phyloP scores from a whole-genome alignment of 805 yeast species.

The Ogataea angusta region DNA sequence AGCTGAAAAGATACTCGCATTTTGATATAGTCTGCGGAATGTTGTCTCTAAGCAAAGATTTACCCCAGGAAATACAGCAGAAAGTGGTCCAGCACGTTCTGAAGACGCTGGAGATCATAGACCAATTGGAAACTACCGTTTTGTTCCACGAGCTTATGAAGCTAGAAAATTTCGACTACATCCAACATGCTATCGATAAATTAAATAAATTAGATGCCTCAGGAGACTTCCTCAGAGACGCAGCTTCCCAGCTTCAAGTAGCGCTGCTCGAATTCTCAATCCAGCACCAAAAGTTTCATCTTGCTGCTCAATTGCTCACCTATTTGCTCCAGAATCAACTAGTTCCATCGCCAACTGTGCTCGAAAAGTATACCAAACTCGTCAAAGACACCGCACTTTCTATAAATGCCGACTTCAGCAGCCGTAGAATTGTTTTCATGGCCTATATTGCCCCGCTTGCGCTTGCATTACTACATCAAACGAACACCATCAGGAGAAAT shows the following conservation, averaged over 20 bases:
- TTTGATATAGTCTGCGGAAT: conserved; percentile 11
- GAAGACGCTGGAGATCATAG: conserved; percentile 3
- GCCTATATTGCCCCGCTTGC: conserved; percentile 21
- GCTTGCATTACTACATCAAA: conserved; percentile 6
- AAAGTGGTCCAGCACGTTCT: conserved; percentile 4
- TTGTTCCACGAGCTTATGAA: conserved; percentile 7
- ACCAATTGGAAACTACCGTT: conserved; percentile 7
- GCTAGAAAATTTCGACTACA: conserved; percentile 5
- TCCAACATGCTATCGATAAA: conserved; percentile 7
- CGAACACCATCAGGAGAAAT: conserved; percentile 10
- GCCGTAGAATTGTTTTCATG: conserved; percentile 25
- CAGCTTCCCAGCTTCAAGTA: conserved; percentile 11
- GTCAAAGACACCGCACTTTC: conserved; percentile 13
- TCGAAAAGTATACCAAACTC: conserved; percentile 18
- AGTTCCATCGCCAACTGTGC: conserved; percentile 14
- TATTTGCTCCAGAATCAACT: conserved; percentile 6
- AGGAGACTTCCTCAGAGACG: conserved; percentile 1
- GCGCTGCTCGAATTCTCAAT: conserved; percentile 17
- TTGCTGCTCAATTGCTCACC: conserved; percentile 16
- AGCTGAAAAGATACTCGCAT: conserved; percentile 8
- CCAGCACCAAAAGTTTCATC: conserved; percentile 17
- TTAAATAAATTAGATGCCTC: conserved; percentile 3
- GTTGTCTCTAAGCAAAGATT: background rate
- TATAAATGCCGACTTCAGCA: conserved; percentile 14
- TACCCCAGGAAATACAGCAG: conserved; percentile 1